Base-by-base conservation (phyloP, 2,329 filamentous ascomycete species). In the Phaeosphaeriaceae sp. region DNA sequence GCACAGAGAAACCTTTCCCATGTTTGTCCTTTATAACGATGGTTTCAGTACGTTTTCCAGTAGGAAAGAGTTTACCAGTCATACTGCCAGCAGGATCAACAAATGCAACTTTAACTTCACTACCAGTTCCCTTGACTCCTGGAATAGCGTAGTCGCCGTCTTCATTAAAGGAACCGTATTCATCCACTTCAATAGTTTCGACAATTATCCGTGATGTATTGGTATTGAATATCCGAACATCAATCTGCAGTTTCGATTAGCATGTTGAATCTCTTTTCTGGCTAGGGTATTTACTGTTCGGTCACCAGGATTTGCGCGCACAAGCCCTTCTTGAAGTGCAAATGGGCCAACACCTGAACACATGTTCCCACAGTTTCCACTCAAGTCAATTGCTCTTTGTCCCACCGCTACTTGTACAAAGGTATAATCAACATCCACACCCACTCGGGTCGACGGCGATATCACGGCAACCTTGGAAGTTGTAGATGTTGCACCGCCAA, bases 321-420 rank as follows among this genome's bases (percentile, higher is more conserved):
- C 72, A 1, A 87, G 51, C 1, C 80, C 77, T 37, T 77, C 69
- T 72, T 89, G 70, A 63, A 85, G 72, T 2, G 83, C 83, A 61
- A 83, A 85, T 0, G 87, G 86, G 0, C 87, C 88, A 32, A 90
- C 81, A 0, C 84, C 81, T 23, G 83, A 79, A 3, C 79, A 83
- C 85, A 90, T 87, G 65, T 90, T 90, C 17, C 88, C 87, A 65
- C 88, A 90, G 58, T 90, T 90, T 6, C 87, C 84, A 0, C 84
- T 83, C 63, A 83, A 81, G 60, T 90, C 87, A 2, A 90, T 78
- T n/a, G 74, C 71, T 8, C 75, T 74, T 57, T 87, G 79, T 30
- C 80, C 81, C 38, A 90, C 81, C 2, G 87, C 87, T 6, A 90
- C 77, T 40, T 87, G 84, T 2, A 86, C 82, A 66, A 90, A 90